Evolutionary conservation across 2,329 filamentous ascomycete species (phyloP).

Genomic region (Fusarium nisikadoi): DNA sequence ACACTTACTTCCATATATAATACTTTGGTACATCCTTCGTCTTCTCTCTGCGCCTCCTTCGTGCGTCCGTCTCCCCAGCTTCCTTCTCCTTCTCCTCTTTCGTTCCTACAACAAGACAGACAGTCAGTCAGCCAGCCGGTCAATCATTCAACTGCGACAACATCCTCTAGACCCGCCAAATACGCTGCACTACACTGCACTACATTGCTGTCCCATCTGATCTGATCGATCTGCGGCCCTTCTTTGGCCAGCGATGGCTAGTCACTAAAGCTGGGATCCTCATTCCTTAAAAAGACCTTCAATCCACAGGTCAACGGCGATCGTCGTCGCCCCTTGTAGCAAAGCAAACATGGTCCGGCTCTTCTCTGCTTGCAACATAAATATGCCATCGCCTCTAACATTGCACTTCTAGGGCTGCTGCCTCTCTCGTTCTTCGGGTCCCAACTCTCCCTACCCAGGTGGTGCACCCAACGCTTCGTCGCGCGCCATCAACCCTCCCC

Average conservation of each 20-base stretch:
- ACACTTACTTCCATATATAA: background rate
- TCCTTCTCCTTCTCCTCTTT: slow-evolving; percentile 5
- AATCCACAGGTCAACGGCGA: slow-evolving; percentile 23
- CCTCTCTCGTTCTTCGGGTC: slow-evolving; percentile 62
- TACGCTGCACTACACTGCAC: background rate
- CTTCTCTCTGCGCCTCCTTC: slow-evolving; percentile 22
- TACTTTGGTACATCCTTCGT: slow-evolving; percentile 8
- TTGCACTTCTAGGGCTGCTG: slow-evolving; percentile 62
- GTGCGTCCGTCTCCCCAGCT: slow-evolving; percentile 4
- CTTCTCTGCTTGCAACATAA: background rate
- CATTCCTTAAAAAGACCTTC: slow-evolving; percentile 26
- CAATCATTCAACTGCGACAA: background rate
- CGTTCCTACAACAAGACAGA: background rate
- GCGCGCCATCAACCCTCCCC: slow-evolving; percentile 62
- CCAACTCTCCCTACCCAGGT: slow-evolving; percentile 65
- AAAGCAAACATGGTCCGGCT: slow-evolving; percentile 38
- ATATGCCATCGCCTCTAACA: slow-evolving; percentile 29
- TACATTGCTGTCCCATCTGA: background rate
- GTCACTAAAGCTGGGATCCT: slow-evolving; percentile 31
- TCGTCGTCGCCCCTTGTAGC: slow-evolving; percentile 13
- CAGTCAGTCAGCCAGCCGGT: background rate
- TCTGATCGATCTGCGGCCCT: slow-evolving; percentile 16
- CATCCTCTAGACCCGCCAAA: background rate
- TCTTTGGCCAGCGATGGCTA: slow-evolving; percentile 37
- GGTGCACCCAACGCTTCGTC: slow-evolving; percentile 61